These are phyloP conservation scores for Boletus sp. DNA, from an alignment of 1,284 basidiomycete genomes.

Conservation along the genomic window DNA sequence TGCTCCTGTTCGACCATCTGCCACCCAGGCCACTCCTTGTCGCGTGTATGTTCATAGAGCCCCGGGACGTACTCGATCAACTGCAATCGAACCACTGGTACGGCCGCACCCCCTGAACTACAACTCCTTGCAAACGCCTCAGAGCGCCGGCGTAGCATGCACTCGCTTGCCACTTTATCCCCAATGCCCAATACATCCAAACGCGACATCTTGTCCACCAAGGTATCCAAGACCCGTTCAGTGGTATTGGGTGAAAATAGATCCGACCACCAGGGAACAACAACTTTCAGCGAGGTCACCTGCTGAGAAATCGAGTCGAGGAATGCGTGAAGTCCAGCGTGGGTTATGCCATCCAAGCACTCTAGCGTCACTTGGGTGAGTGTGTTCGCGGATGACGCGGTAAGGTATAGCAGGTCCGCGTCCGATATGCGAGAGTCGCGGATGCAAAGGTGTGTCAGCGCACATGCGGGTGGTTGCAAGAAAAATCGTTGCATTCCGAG, in stretches of 20 bases:
- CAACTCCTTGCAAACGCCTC: neutral
- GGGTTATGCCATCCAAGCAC: neutral
- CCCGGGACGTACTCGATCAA: neutral
- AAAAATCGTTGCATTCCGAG: neutral
- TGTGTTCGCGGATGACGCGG: neutral
- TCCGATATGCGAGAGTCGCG: neutral
- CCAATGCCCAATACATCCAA: neutral
- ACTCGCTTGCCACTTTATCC: neutral
- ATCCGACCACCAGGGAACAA: neutral
- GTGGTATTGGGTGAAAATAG: too few species aligned
- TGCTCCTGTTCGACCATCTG: neutral
- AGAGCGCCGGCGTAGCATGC: neutral
- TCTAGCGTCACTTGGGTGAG: constrained; percentile 1
- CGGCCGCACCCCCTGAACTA: neutral
- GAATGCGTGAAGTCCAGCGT: neutral
- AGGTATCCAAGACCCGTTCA: neutral
- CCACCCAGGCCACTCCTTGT: neutral
- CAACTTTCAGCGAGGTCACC: neutral
- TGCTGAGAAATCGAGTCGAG: neutral
- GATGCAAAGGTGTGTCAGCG: neutral
- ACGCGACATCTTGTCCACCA: constrained; percentile 1
- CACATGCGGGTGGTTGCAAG: constrained; percentile 1
- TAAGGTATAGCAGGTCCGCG: constrained; percentile 5
- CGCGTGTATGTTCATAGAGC: neutral
- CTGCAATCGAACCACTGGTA: neutral